Conservation (phyloP, 257 asterid species). For the Capsicum pubescens region DNA sequence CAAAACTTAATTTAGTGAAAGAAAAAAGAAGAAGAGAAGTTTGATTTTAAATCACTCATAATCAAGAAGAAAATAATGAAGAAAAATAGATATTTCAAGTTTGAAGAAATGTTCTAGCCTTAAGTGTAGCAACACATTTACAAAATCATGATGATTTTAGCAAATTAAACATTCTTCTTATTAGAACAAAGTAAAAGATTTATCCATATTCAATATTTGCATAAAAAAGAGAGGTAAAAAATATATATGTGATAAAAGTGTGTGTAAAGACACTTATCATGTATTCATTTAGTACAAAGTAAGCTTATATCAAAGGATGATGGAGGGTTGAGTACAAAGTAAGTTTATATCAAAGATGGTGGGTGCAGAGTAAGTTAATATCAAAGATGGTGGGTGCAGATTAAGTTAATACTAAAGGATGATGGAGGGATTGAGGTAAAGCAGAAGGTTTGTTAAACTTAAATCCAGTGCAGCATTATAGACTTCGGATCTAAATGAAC, state of each 20-base stretch:
- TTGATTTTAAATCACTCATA: conserved; percentile 63
- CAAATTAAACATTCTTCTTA: no score
- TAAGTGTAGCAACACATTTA: no score
- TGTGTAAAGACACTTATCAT: not conserved
- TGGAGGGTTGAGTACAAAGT: no score
- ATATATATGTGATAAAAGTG: no score
- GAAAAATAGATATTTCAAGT: conserved; percentile 81
- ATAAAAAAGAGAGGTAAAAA: not conserved
- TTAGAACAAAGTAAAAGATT: no score
- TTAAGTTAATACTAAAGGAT: not conserved
- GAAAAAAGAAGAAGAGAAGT: not conserved
- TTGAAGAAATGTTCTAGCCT: conserved; percentile 87
- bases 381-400: no score
- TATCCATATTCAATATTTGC: no score
- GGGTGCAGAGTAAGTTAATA: not conserved
- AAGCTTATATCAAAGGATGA: no score
- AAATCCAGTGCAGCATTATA: conserved; percentile 83
- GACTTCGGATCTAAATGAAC: conserved; percentile 69
- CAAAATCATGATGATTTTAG: not conserved
- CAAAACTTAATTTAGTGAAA: not conserved
- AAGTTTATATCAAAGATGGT: no score
- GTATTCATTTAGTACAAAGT: no score
- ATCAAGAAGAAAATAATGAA: conserved; percentile 73
- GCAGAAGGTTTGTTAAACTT: conserved; percentile 36
- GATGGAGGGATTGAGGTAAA: not conserved